These are phyloP conservation scores for Dacryopinax spathularia DNA, from an alignment of 768 basidiomycete genomes.

Conservation along the genomic window DNA sequence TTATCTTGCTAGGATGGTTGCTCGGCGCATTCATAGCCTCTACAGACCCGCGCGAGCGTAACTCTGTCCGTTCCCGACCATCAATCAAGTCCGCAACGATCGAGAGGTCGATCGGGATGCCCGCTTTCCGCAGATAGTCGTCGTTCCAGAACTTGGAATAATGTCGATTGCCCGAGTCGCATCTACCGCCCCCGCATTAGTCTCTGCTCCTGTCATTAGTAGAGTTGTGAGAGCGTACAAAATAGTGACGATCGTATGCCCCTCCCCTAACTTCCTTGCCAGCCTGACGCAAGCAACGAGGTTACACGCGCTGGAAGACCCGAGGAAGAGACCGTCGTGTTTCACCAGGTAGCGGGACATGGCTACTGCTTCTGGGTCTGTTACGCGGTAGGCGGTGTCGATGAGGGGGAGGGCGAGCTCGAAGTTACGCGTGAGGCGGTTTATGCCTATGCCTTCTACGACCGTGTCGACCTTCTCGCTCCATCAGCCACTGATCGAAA, in stretches of 20 bases:
- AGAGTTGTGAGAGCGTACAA: slow-evolving; percentile 33
- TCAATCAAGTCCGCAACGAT: slow-evolving; percentile 28
- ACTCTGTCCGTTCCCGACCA: background rate
- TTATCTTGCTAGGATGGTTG: too few species aligned
- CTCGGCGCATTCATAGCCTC: too few species aligned
- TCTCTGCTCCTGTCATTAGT: background rate
- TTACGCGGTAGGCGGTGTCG: slow-evolving; percentile 79
- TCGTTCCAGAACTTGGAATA: slow-evolving; percentile 80
- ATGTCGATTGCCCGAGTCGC: slow-evolving; percentile 83
- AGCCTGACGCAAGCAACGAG: slow-evolving; percentile 81
- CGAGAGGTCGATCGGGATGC: slow-evolving; percentile 30
- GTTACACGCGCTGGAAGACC: slow-evolving; percentile 93
- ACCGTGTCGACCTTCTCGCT: slow-evolving; percentile 66
- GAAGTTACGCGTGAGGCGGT: slow-evolving; percentile 83
- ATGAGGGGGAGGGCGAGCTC: slow-evolving; percentile 70
- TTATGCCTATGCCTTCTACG: slow-evolving; percentile 94
- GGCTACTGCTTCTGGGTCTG: slow-evolving; percentile 83
- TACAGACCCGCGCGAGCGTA: too few species aligned
- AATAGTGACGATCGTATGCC: slow-evolving; percentile 70
- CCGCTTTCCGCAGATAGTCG: slow-evolving; percentile 32
- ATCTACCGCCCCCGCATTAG: slow-evolving; percentile 31
- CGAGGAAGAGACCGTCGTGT: slow-evolving; percentile 84
- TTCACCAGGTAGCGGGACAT: slow-evolving; percentile 90
- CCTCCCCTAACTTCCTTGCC: slow-evolving; percentile 56
- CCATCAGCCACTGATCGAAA: background rate